Evolutionary conservation across 495 filamentous ascomycete genomes (phyloP).

Genomic region (Aspergillus haitiensis): DNA sequence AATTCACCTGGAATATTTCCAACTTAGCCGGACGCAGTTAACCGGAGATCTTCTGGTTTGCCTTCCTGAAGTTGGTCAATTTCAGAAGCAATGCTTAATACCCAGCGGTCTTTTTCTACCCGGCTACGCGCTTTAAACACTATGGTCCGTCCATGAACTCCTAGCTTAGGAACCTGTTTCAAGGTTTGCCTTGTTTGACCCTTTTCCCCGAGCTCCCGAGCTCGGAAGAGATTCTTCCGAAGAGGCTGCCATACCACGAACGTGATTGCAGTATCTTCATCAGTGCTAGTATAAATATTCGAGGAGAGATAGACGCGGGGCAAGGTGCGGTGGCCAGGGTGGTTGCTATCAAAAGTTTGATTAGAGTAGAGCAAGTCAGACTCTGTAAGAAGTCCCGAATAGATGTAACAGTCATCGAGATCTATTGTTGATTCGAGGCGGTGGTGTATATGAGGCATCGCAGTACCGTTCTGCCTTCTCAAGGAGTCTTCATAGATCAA

Average conservation of each 20-base stretch:
- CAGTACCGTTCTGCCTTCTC: slow-evolving; percentile 56
- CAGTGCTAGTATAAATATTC: slow-evolving; percentile 64
- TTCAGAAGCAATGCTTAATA: slow-evolving; percentile 69
- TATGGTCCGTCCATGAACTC: slow-evolving; percentile 62
- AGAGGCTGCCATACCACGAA: slow-evolving; percentile 74
- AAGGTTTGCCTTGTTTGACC: slow-evolving; percentile 44
- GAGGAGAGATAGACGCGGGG: slow-evolving; percentile 62
- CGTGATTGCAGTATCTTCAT: slow-evolving; percentile 69
- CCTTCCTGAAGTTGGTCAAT: slow-evolving; percentile 66
- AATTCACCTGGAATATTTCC: background rate
- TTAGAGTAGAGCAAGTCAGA: slow-evolving; percentile 68
- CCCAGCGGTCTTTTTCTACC: slow-evolving; percentile 74
- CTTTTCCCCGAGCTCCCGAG: slow-evolving; percentile 45
- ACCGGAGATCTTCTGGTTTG: slow-evolving; percentile 58
- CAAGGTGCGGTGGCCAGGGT: slow-evolving; percentile 62
- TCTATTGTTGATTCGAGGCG: slow-evolving; percentile 59
- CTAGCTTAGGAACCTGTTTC: slow-evolving; percentile 57
- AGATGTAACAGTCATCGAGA: slow-evolving; percentile 70
- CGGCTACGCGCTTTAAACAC: slow-evolving; percentile 72
- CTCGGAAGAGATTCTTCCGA: slow-evolving; percentile 59
- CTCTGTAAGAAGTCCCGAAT: slow-evolving; percentile 67
- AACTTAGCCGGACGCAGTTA: slow-evolving; percentile 26
- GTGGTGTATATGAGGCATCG: slow-evolving; percentile 63
- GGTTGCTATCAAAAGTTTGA: slow-evolving; percentile 67
- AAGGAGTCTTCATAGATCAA: slow-evolving; percentile 64